phyloP scores from a whole-genome alignment of 108 stramenopile species.

The Pseudonitzschia pungens region DNA sequence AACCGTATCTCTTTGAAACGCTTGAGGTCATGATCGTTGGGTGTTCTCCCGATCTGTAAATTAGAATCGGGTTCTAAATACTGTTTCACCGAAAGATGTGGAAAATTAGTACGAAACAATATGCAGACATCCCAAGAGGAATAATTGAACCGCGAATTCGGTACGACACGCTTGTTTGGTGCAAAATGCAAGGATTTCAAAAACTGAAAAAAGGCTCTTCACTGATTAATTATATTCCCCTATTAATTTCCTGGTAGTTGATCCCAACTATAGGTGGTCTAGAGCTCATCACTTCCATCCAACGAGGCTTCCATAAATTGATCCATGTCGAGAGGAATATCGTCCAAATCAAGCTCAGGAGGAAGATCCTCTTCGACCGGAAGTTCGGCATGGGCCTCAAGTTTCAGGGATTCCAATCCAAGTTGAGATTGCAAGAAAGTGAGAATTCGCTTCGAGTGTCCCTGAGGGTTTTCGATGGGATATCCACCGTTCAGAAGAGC shows the following conservation, averaged over 20 bases:
- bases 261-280: neutral
- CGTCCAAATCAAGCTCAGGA: conserved; percentile 49
- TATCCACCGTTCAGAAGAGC: conserved; percentile 95
- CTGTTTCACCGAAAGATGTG: too few species aligned
- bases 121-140: too few species aligned
- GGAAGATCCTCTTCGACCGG: conserved; percentile 90
- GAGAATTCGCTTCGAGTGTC: conserved; percentile 86
- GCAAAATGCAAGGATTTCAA: neutral
- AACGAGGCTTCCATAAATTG: neutral
- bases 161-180: too few species aligned
- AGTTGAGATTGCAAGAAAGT: conserved; percentile 76
- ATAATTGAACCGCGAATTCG: too few species aligned
- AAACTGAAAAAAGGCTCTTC: neutral
- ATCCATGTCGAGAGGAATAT: neutral
- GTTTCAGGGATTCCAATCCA: conserved; percentile 76
- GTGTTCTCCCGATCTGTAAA: too few species aligned
- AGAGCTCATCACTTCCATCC: neutral
- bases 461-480: conserved; percentile 81
- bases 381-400: conserved; percentile 92
- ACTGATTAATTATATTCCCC: neutral
- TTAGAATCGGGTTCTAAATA: too few species aligned
- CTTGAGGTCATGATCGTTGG: too few species aligned
- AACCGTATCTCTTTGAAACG: too few species aligned
- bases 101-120: too few species aligned
- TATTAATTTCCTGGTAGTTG: neutral